Conservation (phyloP, 148 eudicot species). For the Rhododendron vialii region DNA sequence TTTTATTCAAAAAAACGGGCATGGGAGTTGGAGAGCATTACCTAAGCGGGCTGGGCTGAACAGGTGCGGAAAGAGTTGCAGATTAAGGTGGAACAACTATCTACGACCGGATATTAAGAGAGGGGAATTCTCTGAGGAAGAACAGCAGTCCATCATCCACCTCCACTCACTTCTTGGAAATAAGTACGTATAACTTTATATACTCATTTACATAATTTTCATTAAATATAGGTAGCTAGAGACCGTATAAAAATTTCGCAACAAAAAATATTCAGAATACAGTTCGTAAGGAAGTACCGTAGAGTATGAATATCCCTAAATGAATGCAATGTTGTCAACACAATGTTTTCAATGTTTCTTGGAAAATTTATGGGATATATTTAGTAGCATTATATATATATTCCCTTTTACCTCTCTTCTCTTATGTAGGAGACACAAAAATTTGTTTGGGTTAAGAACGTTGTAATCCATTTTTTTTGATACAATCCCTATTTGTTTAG, state of each 20-base stretch:
- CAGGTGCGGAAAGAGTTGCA: constrained; percentile 70
- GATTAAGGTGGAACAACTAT: constrained; percentile 66
- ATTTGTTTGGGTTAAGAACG: no score
- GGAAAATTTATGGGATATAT: background rate
- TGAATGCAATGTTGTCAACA: background rate
- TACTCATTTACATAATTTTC: background rate
- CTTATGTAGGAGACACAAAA: no score
- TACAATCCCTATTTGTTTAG: no score
- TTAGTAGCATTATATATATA: background rate
- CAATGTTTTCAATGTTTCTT: background rate
- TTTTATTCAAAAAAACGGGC: constrained; percentile 47
- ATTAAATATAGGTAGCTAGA: no score
- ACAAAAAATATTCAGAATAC: background rate
- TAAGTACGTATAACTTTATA: constrained; percentile 27
- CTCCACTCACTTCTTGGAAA: constrained; percentile 65
- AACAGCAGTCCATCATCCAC: constrained; percentile 50
- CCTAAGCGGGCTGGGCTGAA: constrained; percentile 55
- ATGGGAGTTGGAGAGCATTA: constrained; percentile 61
- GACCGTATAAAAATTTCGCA: no score
- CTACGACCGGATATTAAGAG: constrained; percentile 59
- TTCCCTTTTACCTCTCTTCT: background rate
- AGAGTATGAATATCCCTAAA: background rate
- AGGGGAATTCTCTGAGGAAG: constrained; percentile 53
- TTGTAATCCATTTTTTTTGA: no score
- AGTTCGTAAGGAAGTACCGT: background rate